These are phyloP conservation scores for Paradendryphiella salina DNA, from an alignment of 2,329 filamentous ascomycete species.

Conservation along the genomic window DNA sequence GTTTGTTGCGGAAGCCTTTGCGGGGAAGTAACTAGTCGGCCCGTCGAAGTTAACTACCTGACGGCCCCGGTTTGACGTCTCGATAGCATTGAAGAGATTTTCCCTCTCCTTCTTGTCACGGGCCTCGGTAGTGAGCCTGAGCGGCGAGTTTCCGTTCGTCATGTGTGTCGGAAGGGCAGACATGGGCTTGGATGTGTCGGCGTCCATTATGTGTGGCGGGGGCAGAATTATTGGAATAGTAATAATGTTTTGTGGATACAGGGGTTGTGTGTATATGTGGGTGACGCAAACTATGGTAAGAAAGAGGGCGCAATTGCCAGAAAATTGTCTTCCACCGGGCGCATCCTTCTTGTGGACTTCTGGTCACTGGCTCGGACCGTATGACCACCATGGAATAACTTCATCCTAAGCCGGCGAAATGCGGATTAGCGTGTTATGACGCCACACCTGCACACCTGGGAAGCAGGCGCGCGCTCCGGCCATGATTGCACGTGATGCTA, in stretches of 20 bases:
- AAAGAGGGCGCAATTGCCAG: slow-evolving; percentile 17
- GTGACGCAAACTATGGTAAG: slow-evolving; percentile 7
- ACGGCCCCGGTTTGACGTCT: slow-evolving; percentile 58
- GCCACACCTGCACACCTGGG: not conserved
- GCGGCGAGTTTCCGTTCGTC: slow-evolving; percentile 59
- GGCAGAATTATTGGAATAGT: not conserved
- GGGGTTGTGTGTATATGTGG: not conserved
- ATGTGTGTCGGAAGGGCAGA: slow-evolving; percentile 61
- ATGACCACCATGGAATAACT: slow-evolving; percentile 25
- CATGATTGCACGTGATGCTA: slow-evolving; percentile 6
- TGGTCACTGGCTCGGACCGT: slow-evolving; percentile 7
- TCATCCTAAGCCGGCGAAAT: slow-evolving; percentile 18
- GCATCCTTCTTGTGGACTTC: slow-evolving; percentile 20
- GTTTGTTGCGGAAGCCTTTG: slow-evolving; percentile 22
- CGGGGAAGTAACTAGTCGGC: slow-evolving; percentile 38
- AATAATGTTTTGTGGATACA: not conserved
- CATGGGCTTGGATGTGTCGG: slow-evolving; percentile 50
- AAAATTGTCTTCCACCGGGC: slow-evolving; percentile 11
- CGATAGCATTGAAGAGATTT: slow-evolving; percentile 61
- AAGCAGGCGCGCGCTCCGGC: not conserved
- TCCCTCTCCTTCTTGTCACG: slow-evolving; percentile 59
- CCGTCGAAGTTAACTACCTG: slow-evolving; percentile 52
- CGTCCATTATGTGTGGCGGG: slow-evolving; percentile 47
- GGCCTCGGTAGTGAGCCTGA: slow-evolving; percentile 52
- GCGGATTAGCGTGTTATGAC: slow-evolving; percentile 21